phyloP scores from a whole-genome alignment of 1,284 basidiomycete species.

The Cryptococcus floricola region DNA sequence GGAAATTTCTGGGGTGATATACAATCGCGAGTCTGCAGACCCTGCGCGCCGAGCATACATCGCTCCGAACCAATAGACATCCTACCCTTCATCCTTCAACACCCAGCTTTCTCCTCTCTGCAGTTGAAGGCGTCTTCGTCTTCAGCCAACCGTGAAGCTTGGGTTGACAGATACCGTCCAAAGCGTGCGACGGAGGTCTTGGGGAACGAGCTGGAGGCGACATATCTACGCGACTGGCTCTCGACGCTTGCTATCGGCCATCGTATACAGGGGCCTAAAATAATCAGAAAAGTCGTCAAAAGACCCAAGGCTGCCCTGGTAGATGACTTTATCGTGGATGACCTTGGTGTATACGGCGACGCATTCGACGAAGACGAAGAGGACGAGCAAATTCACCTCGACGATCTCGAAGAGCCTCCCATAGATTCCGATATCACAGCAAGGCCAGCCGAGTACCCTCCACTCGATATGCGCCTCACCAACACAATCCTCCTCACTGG shows the following conservation, averaged over 20 bases:
- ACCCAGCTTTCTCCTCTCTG: slow-evolving; percentile 31
- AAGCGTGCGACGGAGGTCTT: slow-evolving; percentile 68
- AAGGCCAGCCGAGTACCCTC: slow-evolving; percentile 28
- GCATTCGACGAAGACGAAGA: slow-evolving; percentile 8
- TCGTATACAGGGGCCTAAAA: slow-evolving; percentile 18
- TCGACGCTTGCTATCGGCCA: slow-evolving; percentile 60
- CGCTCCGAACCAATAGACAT: background rate
- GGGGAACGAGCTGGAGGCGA: slow-evolving; percentile 70
- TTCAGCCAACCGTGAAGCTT: slow-evolving; percentile 53
- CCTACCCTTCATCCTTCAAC: slow-evolving; percentile 16
- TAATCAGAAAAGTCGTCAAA: slow-evolving; percentile 37
- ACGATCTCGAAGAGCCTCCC: slow-evolving; percentile 22
- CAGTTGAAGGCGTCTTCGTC: slow-evolving; percentile 2
- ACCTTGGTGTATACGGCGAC: slow-evolving; percentile 36
- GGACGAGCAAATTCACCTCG: slow-evolving; percentile 25
- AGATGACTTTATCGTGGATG: slow-evolving; percentile 49
- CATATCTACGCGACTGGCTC: slow-evolving; percentile 80
- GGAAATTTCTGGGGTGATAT: slow-evolving; percentile 6
- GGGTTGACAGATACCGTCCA: slow-evolving; percentile 77
- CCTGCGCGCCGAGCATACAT: background rate
- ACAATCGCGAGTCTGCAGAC: background rate
- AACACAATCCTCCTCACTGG: slow-evolving; percentile 84
- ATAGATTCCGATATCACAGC: slow-evolving; percentile 14
- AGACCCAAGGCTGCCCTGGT: slow-evolving; percentile 14
- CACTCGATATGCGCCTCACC: slow-evolving; percentile 53